Percentiles rank a stretch among this genome's conserved stretches.
Evolutionary conservation across 768 basidiomycete species (phyloP).

Genomic region (Podaxis rugospora): DNA sequence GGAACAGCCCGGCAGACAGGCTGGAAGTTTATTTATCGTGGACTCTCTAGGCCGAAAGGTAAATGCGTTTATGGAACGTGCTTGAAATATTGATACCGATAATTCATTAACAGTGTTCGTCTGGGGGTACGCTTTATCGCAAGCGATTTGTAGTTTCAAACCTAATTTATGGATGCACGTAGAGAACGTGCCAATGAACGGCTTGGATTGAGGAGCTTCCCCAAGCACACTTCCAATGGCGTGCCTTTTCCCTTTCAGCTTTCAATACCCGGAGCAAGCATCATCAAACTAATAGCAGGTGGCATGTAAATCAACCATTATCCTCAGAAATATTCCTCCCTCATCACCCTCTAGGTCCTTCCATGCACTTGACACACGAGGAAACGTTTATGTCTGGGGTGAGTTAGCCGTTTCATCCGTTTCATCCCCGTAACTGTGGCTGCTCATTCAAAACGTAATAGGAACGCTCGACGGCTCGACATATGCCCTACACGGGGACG

Average conservation of each 20-base stretch:
- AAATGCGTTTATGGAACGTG: constrained; percentile 13
- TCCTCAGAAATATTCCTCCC: background rate
- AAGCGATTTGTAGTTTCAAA: background rate
- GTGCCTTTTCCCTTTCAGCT: constrained; percentile 67
- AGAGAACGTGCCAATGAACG: constrained; percentile 64
- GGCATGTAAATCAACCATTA: constrained; percentile 59
- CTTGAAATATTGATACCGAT: background rate
- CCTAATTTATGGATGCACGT: background rate
- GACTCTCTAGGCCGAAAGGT: constrained; percentile 70
- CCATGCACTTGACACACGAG: constrained; percentile 76
- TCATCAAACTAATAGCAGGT: constrained; percentile 73
- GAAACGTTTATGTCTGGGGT: constrained; percentile 83
- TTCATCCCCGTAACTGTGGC: background rate
- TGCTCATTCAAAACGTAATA: constrained; percentile 19
- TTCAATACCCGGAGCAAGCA: constrained; percentile 50
- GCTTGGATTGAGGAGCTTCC: constrained; percentile 47
- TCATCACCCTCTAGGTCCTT: constrained; percentile 58
- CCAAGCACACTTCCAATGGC: constrained; percentile 26
- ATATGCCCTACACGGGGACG: constrained; percentile 39
- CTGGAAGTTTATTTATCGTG: constrained; percentile 77
- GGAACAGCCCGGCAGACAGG: constrained; percentile 72
- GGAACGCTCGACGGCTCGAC: constrained; percentile 56
- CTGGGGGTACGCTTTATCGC: constrained; percentile 38
- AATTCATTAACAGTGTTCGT: constrained; percentile 35
- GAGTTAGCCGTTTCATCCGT: constrained; percentile 12